Evolutionary conservation across 2,329 filamentous ascomycete genomes (phyloP), one percentile per base, ranked within the genome.

Genomic region (Daldinia sp.): DNA sequence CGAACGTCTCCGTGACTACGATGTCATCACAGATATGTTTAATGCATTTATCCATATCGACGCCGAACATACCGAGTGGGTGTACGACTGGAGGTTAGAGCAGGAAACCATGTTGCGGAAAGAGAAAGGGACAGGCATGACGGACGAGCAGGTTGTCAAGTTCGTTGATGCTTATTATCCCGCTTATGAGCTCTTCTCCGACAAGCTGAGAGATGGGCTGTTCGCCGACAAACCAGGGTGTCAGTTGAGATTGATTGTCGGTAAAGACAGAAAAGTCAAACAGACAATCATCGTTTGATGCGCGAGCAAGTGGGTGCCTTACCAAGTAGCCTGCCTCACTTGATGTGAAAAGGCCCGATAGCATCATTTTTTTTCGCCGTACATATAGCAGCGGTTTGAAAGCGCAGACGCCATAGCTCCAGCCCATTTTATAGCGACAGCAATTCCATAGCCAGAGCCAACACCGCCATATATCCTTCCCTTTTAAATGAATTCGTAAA

Each of bases 31-130:
- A 2, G 79, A 83, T 69, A 78, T 80, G 18, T 81, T 89, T 33
- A 83, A 87, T 60, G 84, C 83, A 7, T 87, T 89, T 60, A 81
- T 89, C 48, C 87, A 89, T 72, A 80, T 89, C 69, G 86, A 97
- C 75, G 92, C 94, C 5, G 87, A 92, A 73, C 84, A 96, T 72
- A 85, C 88, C 4, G 83, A 84, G 57, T 94, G 89, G 76, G 94
- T 97, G 59, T 97, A 97, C 75, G 87, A 86, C 68, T 97, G 94
- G 94, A 88, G 94, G 13, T 82, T 90, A 73, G 85, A 97, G 81
- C 93, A 97, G 80, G 94, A 97, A 80, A 86, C 87, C 54, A 87
- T 87, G 65, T 83, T 97, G 74, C 87, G 92, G 26, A 82, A 82
- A 6, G 81, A 85, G 23, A 91, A 87, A 71, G 93, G 92, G 7